Evolutionary conservation across 805 yeast genomes (phyloP).

Genomic region (Barnettozyma botsteinii): DNA sequence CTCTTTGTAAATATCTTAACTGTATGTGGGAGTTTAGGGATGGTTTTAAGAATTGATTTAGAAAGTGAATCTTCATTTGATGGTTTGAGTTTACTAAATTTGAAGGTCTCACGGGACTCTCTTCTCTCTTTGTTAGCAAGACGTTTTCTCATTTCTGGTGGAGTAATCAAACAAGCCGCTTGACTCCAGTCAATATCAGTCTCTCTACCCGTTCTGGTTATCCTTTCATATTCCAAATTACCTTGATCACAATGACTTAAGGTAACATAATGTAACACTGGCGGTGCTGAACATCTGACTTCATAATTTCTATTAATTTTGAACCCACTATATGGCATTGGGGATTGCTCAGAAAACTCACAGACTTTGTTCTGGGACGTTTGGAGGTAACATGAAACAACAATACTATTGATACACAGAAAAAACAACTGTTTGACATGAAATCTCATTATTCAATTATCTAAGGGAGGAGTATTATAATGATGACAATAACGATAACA

Average conservation of each 20-base stretch:
- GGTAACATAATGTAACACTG: conserved; percentile 38
- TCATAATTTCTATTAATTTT: conserved; percentile 45
- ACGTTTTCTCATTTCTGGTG: conserved; percentile 15
- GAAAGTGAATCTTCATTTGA: no score
- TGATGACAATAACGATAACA: conserved; percentile 1
- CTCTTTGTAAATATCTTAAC: not conserved
- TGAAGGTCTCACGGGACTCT: not conserved
- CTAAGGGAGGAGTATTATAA: conserved; percentile 7
- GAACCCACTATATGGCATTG: conserved; percentile 48
- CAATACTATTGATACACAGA: not conserved
- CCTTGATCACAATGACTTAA: conserved; percentile 52
- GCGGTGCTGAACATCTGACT: conserved; percentile 32
- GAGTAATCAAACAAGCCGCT: conserved; percentile 41
- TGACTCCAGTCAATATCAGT: conserved; percentile 44
- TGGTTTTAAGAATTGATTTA: not conserved
- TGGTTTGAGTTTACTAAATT: not conserved
- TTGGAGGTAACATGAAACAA: not conserved
- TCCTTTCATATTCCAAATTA: conserved; percentile 36
- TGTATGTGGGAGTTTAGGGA: conserved; percentile 4
- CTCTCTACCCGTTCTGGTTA: conserved; percentile 28
- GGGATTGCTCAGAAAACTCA: conserved; percentile 25
- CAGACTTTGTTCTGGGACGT: conserved; percentile 30
- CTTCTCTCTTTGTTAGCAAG: conserved; percentile 2
- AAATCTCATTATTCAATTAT: not conserved
- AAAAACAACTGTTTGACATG: no score